These are phyloP conservation scores for Ophiostoma angusticollis DNA, from an alignment of 2,329 filamentous ascomycete species.

Conservation along the genomic window DNA sequence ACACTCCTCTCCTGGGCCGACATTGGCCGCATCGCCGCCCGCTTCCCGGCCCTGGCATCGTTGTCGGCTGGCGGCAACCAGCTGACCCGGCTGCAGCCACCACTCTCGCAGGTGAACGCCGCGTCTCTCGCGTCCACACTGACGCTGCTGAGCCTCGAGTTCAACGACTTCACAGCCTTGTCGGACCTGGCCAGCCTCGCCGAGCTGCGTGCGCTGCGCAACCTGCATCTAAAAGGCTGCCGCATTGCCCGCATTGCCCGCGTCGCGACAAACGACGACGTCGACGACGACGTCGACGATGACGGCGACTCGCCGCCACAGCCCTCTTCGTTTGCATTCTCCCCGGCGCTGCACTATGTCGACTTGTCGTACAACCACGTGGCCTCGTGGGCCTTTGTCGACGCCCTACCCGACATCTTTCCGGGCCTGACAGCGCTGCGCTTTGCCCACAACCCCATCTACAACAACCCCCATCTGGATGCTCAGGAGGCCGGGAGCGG, in stretches of 20 bases:
- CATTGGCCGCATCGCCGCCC: constrained; percentile 38
- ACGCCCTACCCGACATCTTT: constrained; percentile 52
- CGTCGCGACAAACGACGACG: too few relatives aligned
- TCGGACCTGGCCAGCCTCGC: constrained; percentile 43
- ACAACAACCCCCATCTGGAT: constrained; percentile 36
- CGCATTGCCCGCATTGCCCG: constrained; percentile 37
- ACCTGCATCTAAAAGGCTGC: constrained; percentile 65
- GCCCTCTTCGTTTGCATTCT: constrained; percentile 31
- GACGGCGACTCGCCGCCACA: too few relatives aligned
- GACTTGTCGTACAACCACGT: constrained; percentile 65
- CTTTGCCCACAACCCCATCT: constrained; percentile 77
- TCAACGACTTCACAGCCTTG: constrained; percentile 53
- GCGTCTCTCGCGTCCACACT: constrained; percentile 38
- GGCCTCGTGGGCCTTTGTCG: constrained; percentile 59
- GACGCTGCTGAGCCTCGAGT: constrained; percentile 55
- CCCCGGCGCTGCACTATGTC: constrained; percentile 45
- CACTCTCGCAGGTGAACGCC: constrained; percentile 29
- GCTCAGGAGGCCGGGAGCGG: constrained; percentile 14
- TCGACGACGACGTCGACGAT: not conserved
- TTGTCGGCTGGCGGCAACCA: constrained; percentile 46
- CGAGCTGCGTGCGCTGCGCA: constrained; percentile 38
- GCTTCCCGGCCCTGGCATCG: constrained; percentile 39
- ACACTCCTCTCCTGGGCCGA: constrained; percentile 55
- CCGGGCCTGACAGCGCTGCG: constrained; percentile 65
- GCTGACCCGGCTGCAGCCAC: constrained; percentile 33